These are phyloP conservation scores for Kodamaea nitidulidarum DNA, from an alignment of 805 yeast species.

Conservation along the genomic window DNA sequence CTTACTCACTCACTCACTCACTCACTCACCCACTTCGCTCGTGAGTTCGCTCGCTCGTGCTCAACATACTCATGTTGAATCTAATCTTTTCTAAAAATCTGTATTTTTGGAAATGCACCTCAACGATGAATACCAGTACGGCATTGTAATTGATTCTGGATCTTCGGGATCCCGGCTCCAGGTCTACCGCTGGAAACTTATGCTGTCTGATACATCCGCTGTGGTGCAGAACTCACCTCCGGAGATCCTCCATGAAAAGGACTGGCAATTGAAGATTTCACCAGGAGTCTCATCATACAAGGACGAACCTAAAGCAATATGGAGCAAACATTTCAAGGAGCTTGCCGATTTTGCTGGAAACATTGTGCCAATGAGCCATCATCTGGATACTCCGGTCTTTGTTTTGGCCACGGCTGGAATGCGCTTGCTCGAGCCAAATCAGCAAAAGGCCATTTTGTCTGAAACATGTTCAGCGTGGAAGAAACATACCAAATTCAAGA, in stretches of 20 bases:
- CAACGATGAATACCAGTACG: slow-evolving; percentile 44
- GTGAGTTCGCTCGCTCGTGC: too few species aligned
- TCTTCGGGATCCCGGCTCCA: slow-evolving; percentile 91
- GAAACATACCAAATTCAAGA: slow-evolving; percentile 50
- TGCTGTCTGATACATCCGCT: slow-evolving; percentile 30
- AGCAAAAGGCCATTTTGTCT: slow-evolving; percentile 50
- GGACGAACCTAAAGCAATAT: slow-evolving; percentile 51
- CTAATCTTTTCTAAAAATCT: background rate
- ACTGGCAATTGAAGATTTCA: slow-evolving; percentile 67
- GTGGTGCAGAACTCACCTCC: slow-evolving; percentile 58
- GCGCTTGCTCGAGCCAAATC: slow-evolving; percentile 63
- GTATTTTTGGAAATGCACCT: background rate
- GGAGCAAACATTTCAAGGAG: slow-evolving; percentile 65
- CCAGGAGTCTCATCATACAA: slow-evolving; percentile 81
- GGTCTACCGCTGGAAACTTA: slow-evolving; percentile 72
- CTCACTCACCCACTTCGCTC: too few species aligned
- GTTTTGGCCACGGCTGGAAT: slow-evolving; percentile 97
- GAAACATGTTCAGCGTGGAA: slow-evolving; percentile 58
- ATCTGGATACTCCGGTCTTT: slow-evolving; percentile 73
- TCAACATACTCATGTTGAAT: too few species aligned
- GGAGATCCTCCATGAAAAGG: slow-evolving; percentile 52
- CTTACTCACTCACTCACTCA: too few species aligned
- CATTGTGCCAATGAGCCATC: slow-evolving; percentile 61
- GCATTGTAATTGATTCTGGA: slow-evolving; percentile 91
- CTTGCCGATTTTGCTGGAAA: slow-evolving; percentile 65